Evolutionary conservation across 2,329 filamentous ascomycete species (phyloP), one percentile per base, ranked within the genome.

Genomic region (Fusarium sp.): DNA sequence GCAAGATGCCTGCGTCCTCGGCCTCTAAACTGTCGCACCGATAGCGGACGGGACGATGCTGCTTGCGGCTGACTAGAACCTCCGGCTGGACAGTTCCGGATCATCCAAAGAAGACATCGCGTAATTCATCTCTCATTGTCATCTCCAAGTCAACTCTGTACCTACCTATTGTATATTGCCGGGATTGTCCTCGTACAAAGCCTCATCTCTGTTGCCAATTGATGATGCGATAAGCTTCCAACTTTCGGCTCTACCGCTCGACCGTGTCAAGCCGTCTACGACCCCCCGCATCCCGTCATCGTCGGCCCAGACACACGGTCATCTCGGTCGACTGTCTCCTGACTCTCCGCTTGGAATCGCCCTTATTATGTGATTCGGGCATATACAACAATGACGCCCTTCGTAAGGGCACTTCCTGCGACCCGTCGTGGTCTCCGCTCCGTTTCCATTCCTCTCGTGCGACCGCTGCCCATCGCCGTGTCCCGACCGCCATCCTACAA

Each of bases 261-360:
- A 67, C 69, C 71, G 66, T 62, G 56, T 69, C 66, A 71, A 78
- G 67, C 71, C 75, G 69, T 41, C 58, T 62, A 64, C 63, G 52
- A 29, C 64, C 54, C 74, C 77, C 77, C 77, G 77, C 77, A 78
- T 76, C 67, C 57, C 70, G 71, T 76, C 75, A 75, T 78, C 69
- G 67, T 77, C 69, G 61, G 54, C 70, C 65, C 68, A 75, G 69
- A 67, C 66, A 68, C 63, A 68, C 58, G 61, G 33, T 33, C 64
- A 69, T 65, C 52, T 78, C 71, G 67, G 71, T 69, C 69, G 67
- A 73, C 69, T 52, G 50, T 75, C 69, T 65, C 66, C 75, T 76
- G 67, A 76, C 64, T 41, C 57, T 67, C 27, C 64, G 61, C 57
- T 54, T 50, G 29, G 59, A 52, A 63, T 60, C 35, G 16, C 37